Evolutionary conservation across 495 filamentous ascomycete species (phyloP).

Genomic region (Penicillium pancosmium): DNA sequence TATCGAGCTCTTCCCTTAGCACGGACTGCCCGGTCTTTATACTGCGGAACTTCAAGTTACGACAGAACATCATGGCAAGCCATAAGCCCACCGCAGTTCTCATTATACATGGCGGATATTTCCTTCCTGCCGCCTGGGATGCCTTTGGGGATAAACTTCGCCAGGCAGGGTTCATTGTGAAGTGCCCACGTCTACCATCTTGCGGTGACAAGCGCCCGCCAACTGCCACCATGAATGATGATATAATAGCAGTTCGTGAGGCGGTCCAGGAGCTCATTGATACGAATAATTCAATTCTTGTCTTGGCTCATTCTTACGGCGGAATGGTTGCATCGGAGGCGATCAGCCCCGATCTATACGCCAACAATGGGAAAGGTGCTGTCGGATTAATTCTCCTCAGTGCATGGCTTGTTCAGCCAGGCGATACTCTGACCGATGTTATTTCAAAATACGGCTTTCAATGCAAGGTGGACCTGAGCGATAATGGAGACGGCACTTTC

Average conservation of each 20-base stretch:
- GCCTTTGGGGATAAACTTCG: slow-evolving; percentile 4
- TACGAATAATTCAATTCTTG: slow-evolving; percentile 10
- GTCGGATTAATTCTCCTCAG: slow-evolving; percentile 10
- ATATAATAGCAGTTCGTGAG: slow-evolving; percentile 12
- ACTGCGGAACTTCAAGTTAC: no score
- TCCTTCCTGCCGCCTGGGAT: slow-evolving; percentile 15
- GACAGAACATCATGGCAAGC: no score
- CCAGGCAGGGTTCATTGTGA: slow-evolving; percentile 9
- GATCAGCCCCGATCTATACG: slow-evolving; percentile 13
- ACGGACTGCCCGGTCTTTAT: no score
- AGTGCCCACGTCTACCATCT: slow-evolving; percentile 13
- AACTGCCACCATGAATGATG: slow-evolving; percentile 9
- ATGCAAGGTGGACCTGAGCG: slow-evolving; percentile 7
- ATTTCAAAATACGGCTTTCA: slow-evolving; percentile 7
- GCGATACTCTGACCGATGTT: slow-evolving; percentile 1
- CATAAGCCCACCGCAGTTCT: slow-evolving; percentile 13
- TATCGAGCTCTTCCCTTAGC: no score
- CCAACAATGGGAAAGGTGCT: background rate
- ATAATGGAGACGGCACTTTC: slow-evolving; percentile 9
- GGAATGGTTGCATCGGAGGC: slow-evolving; percentile 19
- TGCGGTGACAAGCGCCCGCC: slow-evolving; percentile 15
- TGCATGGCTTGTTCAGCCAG: slow-evolving; percentile 10
- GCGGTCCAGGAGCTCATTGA: slow-evolving; percentile 13
- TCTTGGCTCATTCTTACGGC: slow-evolving; percentile 22
- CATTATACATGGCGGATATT: slow-evolving; percentile 18